phyloP scores from a whole-genome alignment of 2,329 filamentous ascomycete genomes.

The Atkinsonella hypoxylon region DNA sequence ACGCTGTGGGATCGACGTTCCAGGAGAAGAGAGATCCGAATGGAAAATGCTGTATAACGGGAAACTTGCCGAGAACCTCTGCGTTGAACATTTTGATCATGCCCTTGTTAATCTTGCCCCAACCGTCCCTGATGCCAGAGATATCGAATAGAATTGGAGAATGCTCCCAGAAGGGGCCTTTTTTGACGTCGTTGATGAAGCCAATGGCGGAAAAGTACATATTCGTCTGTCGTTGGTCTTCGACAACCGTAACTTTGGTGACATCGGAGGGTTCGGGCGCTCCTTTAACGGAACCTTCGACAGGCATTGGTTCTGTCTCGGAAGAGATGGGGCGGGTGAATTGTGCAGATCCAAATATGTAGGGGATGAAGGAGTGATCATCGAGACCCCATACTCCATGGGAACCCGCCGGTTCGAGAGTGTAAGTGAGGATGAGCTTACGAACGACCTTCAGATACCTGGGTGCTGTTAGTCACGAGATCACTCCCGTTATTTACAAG shows the following conservation, averaged over 20 bases:
- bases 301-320: conserved; percentile 49
- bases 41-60: conserved; percentile 92
- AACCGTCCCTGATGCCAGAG: conserved; percentile 80
- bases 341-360: conserved; percentile 91
- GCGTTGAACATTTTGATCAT: conserved; percentile 99
- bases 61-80: conserved; percentile 92
- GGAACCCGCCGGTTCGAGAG: conserved; percentile 85
- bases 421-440: conserved; percentile 78
- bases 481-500: too few species aligned
- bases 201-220: conserved; percentile 94
- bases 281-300: conserved; percentile 63
- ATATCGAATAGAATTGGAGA: conserved; percentile 92
- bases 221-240: conserved; percentile 53
- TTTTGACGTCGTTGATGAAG: conserved; percentile 97
- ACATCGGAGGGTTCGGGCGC: conserved; percentile 64
- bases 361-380: conserved; percentile 87
- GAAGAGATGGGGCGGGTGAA: conserved; percentile 61
- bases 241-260: conserved; percentile 49
- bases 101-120: conserved; percentile 98
- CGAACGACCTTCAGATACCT: conserved; percentile 75
- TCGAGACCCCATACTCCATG: conserved; percentile 99
- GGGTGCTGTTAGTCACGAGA: neutral
- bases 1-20: conserved; percentile 54
- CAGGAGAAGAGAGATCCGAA: conserved; percentile 74
- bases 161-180: conserved; percentile 92